Conservation (phyloP, 345 rosid species). For the rapeseed (Brassica napus) region DNA sequence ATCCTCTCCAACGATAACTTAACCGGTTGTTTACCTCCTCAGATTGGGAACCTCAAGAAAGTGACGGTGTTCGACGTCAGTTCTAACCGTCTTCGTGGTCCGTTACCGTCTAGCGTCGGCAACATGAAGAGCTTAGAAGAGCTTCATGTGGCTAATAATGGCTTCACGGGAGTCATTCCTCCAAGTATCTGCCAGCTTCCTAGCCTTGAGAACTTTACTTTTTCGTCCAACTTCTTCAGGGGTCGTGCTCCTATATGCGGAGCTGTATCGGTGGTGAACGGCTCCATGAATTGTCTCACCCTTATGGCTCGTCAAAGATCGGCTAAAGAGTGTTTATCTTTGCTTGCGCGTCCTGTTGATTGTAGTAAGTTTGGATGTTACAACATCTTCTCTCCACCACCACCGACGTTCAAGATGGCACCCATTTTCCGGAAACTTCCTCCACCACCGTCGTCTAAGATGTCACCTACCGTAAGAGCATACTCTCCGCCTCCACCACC, state of each 20-base stretch:
- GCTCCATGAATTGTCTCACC: constrained; percentile 55
- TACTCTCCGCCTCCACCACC: constrained; percentile 42
- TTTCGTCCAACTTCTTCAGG: constrained; percentile 62
- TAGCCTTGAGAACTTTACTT: constrained; percentile 59
- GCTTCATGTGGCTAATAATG: constrained; percentile 61
- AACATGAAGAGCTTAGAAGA: constrained; percentile 71
- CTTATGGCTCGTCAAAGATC: constrained; percentile 55
- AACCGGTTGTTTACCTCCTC: constrained; percentile 71
- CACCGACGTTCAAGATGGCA: constrained; percentile 38
- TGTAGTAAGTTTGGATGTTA: constrained; percentile 58
- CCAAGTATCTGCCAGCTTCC: constrained; percentile 55
- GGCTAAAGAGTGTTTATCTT: constrained; percentile 50
- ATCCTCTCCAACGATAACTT: constrained; percentile 72
- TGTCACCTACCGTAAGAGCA: constrained; percentile 39
- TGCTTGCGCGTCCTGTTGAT: constrained; percentile 55
- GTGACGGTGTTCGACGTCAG: constrained; percentile 68
- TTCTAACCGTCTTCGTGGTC: constrained; percentile 57
- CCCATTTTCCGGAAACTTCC: constrained; percentile 44
- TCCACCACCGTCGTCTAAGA: constrained; percentile 34
- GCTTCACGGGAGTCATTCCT: constrained; percentile 65
- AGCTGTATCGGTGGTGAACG: constrained; percentile 41
- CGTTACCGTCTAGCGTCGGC: constrained; percentile 52
- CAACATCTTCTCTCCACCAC: constrained; percentile 41
- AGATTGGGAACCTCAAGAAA: constrained; percentile 59
- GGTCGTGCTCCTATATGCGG: constrained; percentile 61